Conservation (phyloP, 345 rosid species). For the Heritiera littoralis region DNA sequence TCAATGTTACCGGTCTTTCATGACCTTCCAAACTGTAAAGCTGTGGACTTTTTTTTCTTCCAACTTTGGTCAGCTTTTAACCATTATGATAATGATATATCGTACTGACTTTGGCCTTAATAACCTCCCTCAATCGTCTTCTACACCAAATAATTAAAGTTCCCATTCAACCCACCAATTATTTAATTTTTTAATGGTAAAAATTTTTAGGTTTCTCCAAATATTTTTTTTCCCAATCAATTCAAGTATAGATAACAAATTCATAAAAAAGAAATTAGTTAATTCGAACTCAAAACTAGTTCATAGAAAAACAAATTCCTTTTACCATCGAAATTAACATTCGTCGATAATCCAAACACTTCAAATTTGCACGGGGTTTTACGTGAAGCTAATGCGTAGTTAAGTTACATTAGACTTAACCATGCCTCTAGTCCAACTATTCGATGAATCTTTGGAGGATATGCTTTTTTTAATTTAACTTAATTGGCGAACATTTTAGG, state of each 20-base stretch:
- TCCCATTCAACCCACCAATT: neutral
- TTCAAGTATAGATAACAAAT: no score
- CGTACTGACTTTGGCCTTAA: slow-evolving; percentile 4
- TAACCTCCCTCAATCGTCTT: neutral
- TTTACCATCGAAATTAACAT: no score
- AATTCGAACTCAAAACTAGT: no score
- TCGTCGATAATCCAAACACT: neutral
- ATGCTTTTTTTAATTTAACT: neutral
- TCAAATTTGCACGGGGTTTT: neutral
- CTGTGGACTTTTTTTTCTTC: slow-evolving; percentile 1
- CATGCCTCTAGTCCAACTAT: neutral
- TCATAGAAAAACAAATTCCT: no score
- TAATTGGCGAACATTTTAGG: neutral
- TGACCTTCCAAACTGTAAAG: slow-evolving; percentile 25
- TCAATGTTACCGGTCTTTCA: neutral
- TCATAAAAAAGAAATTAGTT: no score
- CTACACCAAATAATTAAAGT: neutral
- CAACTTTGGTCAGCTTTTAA: slow-evolving; percentile 16
- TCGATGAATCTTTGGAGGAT: neutral
- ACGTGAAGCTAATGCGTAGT: neutral
- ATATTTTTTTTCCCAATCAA: no score
- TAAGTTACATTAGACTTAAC: no score
- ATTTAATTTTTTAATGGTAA: neutral
- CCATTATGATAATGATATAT: slow-evolving; percentile 8
- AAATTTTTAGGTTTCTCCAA: no score